Conservation (phyloP, 495 filamentous ascomycete species). For the Hypomontagnella monticulosa region DNA sequence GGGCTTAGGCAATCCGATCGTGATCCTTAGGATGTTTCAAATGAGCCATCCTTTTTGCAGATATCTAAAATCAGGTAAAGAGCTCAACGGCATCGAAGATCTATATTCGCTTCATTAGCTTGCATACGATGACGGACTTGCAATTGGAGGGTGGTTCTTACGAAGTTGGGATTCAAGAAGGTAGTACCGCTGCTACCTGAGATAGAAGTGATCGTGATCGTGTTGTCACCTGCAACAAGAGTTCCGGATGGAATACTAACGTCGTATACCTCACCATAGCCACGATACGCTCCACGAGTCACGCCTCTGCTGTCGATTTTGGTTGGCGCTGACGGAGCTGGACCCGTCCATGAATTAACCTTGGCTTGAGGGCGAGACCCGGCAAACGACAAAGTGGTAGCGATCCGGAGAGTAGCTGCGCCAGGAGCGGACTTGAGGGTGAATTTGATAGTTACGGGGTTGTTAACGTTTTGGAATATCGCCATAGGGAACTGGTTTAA, state of each 20-base stretch:
- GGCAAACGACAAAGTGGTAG: constrained; percentile 70
- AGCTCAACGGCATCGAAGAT: constrained; percentile 68
- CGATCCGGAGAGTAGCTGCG: constrained; percentile 68
- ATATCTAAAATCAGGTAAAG: constrained; percentile 43
- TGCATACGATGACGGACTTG: background rate
- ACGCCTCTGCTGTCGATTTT: constrained; percentile 73
- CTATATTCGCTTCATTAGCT: constrained; percentile 40
- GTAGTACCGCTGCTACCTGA: constrained; percentile 66
- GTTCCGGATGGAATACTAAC: constrained; percentile 63
- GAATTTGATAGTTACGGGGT: constrained; percentile 69
- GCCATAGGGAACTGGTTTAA: constrained; percentile 71
- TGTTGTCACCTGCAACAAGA: constrained; percentile 68
- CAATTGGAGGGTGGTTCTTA: constrained; percentile 49
- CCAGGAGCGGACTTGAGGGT: constrained; percentile 60
- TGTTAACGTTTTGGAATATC: constrained; percentile 69
- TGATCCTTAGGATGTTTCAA: too few relatives aligned
- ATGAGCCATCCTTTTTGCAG: background rate
- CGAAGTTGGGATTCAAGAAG: constrained; percentile 69
- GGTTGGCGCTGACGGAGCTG: constrained; percentile 63
- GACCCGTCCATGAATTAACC: constrained; percentile 61
- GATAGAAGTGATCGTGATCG: constrained; percentile 67
- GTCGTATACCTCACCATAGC: constrained; percentile 69
- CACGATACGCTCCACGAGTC: constrained; percentile 71
- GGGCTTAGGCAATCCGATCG: too few relatives aligned
- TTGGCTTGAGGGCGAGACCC: constrained; percentile 60